These are phyloP conservation scores for Fusarium sp. DNA, from an alignment of 2,329 filamentous ascomycete species.

Conservation along the genomic window DNA sequence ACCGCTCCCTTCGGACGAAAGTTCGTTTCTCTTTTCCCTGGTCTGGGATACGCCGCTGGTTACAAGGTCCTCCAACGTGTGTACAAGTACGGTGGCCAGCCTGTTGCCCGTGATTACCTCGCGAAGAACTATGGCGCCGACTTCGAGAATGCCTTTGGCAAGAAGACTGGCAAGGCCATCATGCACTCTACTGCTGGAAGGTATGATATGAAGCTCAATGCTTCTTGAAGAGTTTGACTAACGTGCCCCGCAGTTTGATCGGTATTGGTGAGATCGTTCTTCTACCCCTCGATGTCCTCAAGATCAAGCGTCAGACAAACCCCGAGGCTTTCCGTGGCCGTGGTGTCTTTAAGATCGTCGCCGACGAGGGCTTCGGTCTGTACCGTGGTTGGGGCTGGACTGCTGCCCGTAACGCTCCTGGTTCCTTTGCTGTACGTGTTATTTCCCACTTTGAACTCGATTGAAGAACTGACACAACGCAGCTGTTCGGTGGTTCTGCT, in stretches of 20 bases:
- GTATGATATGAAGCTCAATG: conserved; percentile 54
- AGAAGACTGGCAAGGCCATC: conserved; percentile 97
- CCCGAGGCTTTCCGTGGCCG: conserved; percentile 96
- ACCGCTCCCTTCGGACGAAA: conserved; percentile 75
- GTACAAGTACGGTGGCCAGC: conserved; percentile 99
- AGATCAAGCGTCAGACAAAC: conserved; percentile 99
- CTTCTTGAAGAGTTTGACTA: conserved; percentile 12
- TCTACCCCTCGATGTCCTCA: conserved; percentile 93
- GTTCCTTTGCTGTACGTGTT: conserved; percentile 87
- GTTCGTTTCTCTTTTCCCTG: conserved; percentile 96
- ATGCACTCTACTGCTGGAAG: conserved; percentile 97
- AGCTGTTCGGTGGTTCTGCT: conserved; percentile 97
- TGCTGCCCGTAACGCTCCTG: conserved; percentile 94
- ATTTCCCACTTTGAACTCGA: not conserved
- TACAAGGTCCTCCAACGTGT: conserved; percentile 98
- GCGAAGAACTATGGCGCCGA: conserved; percentile 79
- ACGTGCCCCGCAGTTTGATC: conserved; percentile 73
- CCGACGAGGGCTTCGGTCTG: conserved; percentile 93
- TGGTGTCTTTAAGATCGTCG: conserved; percentile 88
- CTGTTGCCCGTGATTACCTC: conserved; percentile 91
- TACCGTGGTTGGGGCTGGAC: conserved; percentile 99
- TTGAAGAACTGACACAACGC: conserved; percentile 34
- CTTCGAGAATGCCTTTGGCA: conserved; percentile 92
- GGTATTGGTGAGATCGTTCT: conserved; percentile 98
- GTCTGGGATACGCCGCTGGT: conserved; percentile 94